These are phyloP conservation scores for Diphasiastrum complanatum DNA, from an alignment of 83 land plant species.

Conservation along the genomic window DNA sequence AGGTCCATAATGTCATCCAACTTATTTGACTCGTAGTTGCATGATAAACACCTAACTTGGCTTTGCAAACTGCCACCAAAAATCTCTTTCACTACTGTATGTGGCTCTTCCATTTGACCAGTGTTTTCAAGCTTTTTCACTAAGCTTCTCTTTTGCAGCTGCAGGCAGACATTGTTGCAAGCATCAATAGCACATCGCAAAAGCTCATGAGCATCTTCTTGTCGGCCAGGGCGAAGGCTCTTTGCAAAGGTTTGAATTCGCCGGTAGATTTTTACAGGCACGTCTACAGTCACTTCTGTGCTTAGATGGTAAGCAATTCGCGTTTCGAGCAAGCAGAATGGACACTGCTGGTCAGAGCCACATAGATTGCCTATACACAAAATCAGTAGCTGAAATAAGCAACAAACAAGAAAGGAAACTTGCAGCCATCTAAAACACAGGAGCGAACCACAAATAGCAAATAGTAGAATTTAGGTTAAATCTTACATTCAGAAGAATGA, in stretches of 20 bases:
- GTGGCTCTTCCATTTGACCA: slow-evolving; percentile 22
- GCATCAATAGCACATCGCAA: slow-evolving; percentile 86
- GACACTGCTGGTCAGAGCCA: too few relatives aligned
- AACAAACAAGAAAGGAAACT: too few relatives aligned
- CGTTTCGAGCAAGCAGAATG: slow-evolving; percentile 78
- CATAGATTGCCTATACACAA: too few relatives aligned
- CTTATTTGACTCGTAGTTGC: slow-evolving; percentile 74
- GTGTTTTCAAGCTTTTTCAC: slow-evolving; percentile 11
- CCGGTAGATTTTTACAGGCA: slow-evolving; percentile 54
- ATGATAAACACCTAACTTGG: slow-evolving; percentile 80
- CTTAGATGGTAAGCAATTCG: slow-evolving; percentile 55
- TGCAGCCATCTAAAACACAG: too few relatives aligned
- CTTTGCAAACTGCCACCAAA: slow-evolving; percentile 90
- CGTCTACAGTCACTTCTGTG: slow-evolving; percentile 41
- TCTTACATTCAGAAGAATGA: slow-evolving; percentile 15
- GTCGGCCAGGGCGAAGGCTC: slow-evolving; percentile 72
- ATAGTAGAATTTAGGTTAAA: too few relatives aligned
- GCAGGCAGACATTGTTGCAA: slow-evolving; percentile 66
- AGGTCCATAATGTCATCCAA: slow-evolving; percentile 95
- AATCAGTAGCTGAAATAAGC: too few relatives aligned
- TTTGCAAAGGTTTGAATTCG: slow-evolving; percentile 63
- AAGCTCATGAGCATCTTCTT: slow-evolving; percentile 99
- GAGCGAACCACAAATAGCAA: too few relatives aligned
- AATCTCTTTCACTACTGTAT: slow-evolving; percentile 77
- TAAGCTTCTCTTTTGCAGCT: slow-evolving; percentile 42